Evolutionary conservation across 805 yeast species (phyloP), one percentile per base, ranked within the genome.

Genomic region (Ogataea siamensis): DNA sequence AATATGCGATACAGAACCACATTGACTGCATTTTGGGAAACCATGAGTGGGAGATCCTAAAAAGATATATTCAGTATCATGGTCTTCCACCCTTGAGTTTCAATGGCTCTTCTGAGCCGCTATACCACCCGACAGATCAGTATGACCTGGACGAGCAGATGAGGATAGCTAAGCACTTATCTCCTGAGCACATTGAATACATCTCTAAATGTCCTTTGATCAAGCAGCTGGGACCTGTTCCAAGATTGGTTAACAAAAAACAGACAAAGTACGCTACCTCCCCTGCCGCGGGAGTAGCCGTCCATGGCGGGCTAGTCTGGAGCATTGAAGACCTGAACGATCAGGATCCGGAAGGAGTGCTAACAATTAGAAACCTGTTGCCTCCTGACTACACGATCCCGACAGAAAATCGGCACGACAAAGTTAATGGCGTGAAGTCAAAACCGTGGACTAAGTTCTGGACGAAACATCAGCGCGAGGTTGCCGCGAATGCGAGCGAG

Each of bases 241-340:
- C 80, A 15, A 70, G 68, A 25, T 62, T 56, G 35, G 53, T 45
- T 6, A 64, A 62, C 22, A 35, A 32, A n/a, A 52, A 42, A 7
- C 57, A 53, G 32, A 53, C 50, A 8, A 52, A 43, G 18, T 47
- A 49, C 18, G 46, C 46, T 11, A 31, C 37, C 5, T 44, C 35
- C 30, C 60, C 60, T 3, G 51, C 60, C 41, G 47, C 62, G 40
- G 71, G 74, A 17, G 68, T 81, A 8, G 94, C 87, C 1, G 89
- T 80, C 7, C 96, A 88, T 61, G 96, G 83, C 2, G 96, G 96
- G 0, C 64, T 88, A 34, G 57, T 80, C 44, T 85, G 94, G 82
- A 75, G 76, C 52, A 58, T 74, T 50, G 54, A 60, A 10, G 50
- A 55, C 8, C 63, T 81, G 19, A 66, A 71, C 30, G 73, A 74